phyloP scores from a whole-genome alignment of 2,329 filamentous ascomycete genomes.

The Penicillium sp. region DNA sequence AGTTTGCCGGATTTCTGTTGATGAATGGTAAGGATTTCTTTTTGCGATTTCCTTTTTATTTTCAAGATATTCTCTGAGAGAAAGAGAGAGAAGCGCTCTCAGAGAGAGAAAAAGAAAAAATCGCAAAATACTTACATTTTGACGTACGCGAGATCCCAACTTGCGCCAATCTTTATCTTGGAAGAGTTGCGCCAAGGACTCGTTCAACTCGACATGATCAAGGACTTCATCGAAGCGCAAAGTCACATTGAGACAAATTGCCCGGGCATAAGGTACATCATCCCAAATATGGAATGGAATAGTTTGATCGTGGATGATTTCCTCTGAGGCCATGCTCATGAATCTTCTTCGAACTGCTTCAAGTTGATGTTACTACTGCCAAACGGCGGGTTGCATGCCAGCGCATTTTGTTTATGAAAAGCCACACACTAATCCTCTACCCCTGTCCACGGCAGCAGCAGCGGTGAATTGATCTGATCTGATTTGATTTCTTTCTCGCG shows the following conservation, averaged over 20 bases:
- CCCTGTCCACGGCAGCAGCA: too few relatives aligned
- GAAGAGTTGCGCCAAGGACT: neutral
- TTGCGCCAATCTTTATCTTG: neutral
- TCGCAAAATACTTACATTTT: neutral
- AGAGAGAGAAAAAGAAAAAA: neutral
- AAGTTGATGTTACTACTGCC: too few relatives aligned
- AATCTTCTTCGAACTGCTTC: neutral
- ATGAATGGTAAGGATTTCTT: neutral
- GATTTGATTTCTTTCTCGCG: too few relatives aligned
- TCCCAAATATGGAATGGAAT: neutral
- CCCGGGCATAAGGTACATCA: neutral
- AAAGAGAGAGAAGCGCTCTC: too few relatives aligned
- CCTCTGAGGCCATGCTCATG: neutral
- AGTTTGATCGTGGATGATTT: neutral
- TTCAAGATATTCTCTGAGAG: too few relatives aligned
- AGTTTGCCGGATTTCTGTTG: neutral
- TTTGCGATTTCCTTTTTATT: neutral
- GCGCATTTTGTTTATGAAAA: too few relatives aligned
- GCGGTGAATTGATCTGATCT: too few relatives aligned
- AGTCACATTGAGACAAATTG: neutral
- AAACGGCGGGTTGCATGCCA: neutral
- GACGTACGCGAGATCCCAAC: neutral
- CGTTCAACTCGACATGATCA: neutral
- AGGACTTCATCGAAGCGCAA: conserved; percentile 1
- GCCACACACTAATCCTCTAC: too few relatives aligned